A percentile compares a stretch with the other conserved stretches of the same genome.
Conservation (phyloP, 305 asterid species). For the Petunia hybrid region DNA sequence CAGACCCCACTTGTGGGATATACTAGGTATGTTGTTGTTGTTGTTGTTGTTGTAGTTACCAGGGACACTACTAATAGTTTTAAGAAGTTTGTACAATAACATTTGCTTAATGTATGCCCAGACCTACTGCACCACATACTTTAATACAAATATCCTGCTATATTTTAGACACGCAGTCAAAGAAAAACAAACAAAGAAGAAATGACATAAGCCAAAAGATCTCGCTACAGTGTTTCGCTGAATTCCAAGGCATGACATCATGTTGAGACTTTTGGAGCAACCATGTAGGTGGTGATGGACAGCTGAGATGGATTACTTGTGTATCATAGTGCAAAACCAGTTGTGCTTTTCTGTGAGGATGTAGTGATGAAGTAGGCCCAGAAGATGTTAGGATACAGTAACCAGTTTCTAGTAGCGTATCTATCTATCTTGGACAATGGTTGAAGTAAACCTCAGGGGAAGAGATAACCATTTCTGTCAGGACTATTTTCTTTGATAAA, state of each 20-base stretch:
- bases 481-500: neutral
- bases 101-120: neutral
- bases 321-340: neutral
- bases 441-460: neutral
- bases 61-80: neutral
- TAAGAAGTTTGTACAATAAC: neutral
- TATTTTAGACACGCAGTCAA: no score
- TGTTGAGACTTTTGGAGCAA: neutral
- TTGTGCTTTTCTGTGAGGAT: neutral
- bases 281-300: neutral
- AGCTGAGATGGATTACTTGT: neutral
- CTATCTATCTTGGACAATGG: no score
- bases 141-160: neutral
- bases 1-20: no score
- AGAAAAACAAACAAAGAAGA: no score
- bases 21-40: no score
- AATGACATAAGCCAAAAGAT: no score
- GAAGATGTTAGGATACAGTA: slow-evolving; percentile 4
- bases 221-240: neutral
- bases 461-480: neutral
- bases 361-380: neutral
- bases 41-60: neutral
- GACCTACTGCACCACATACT: neutral
- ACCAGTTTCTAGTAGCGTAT: neutral
- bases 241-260: neutral